phyloP scores from a whole-genome alignment of 495 filamentous ascomycete genomes.

The Melanomma pulvis-pyrius region DNA sequence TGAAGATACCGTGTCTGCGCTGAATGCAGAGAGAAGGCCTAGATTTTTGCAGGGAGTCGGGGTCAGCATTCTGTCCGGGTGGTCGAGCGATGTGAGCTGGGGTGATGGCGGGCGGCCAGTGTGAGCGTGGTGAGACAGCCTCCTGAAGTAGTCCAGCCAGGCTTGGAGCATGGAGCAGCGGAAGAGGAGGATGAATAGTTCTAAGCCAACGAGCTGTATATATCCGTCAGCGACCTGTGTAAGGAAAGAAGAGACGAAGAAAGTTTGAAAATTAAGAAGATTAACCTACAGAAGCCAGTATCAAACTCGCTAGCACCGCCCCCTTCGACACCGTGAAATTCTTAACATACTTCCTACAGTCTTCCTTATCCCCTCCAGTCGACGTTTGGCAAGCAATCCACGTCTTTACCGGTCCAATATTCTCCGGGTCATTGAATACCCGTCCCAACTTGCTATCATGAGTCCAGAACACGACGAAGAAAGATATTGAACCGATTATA shows the following conservation, averaged over 20 bases:
- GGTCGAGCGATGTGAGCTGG: conserved; percentile 33
- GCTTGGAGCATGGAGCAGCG: conserved; percentile 44
- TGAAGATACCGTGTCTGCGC: too few relatives aligned
- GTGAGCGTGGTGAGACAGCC: conserved; percentile 15
- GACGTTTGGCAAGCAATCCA: conserved; percentile 43
- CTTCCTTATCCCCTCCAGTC: conserved; percentile 39
- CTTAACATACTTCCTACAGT: conserved; percentile 38
- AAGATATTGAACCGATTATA: conserved; percentile 40
- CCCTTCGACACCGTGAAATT: conserved; percentile 30
- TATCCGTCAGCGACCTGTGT: not conserved
- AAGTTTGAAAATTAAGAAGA: not conserved
- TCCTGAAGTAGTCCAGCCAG: conserved; percentile 40
- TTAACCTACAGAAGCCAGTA: conserved; percentile 41
- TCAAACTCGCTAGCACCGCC: conserved; percentile 36
- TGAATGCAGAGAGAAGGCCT: not conserved
- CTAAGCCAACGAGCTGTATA: conserved; percentile 42
- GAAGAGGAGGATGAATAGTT: conserved; percentile 44
- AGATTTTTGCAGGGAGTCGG: too few relatives aligned
- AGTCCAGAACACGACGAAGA: conserved; percentile 41
- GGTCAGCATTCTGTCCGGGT: conserved; percentile 12
- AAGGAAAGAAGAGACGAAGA: not conserved
- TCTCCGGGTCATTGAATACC: conserved; percentile 18
- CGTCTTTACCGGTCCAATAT: conserved; percentile 34
- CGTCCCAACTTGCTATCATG: conserved; percentile 36
- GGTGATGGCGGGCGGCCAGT: conserved; percentile 8